Conservation (phyloP, 2,329 filamentous ascomycete genomes). For the Whalleya microplaca region DNA sequence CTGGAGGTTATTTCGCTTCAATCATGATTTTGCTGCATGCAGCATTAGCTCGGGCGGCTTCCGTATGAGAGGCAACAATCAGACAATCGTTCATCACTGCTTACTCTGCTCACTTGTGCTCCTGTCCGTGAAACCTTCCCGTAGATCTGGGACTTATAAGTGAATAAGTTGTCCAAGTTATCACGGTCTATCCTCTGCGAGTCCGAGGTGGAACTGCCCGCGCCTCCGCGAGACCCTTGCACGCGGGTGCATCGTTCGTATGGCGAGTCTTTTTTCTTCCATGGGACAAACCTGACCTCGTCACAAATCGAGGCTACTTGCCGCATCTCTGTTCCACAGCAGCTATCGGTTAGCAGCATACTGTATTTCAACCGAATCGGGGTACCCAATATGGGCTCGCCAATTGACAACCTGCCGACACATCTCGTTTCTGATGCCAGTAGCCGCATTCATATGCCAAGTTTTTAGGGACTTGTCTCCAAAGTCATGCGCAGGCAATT, state of each 20-base stretch:
- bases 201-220: background rate
- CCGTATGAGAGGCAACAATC: constrained; percentile 21
- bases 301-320: constrained; percentile 23
- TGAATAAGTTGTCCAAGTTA: background rate
- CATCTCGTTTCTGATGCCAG: background rate
- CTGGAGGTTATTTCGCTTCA: constrained; percentile 22
- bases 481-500: background rate
- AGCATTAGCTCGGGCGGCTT: constrained; percentile 16
- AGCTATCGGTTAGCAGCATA: constrained; percentile 13
- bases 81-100: constrained; percentile 26
- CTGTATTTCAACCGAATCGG: background rate
- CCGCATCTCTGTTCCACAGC: constrained; percentile 27
- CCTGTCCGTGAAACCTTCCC: constrained; percentile 16
- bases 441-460: background rate
- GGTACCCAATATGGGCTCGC: background rate
- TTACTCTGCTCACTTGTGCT: constrained; percentile 15
- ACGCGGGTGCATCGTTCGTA: constrained; percentile 9
- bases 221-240: background rate
- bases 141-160: constrained; percentile 17
- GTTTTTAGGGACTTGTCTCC: background rate
- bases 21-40: constrained; percentile 12
- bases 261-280: constrained; percentile 6
- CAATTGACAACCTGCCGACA: background rate
- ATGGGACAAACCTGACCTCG: constrained; percentile 12
- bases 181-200: background rate